These are phyloP conservation scores for Marasmius fiardii DNA, from an alignment of 1,284 basidiomycete species.

Conservation along the genomic window DNA sequence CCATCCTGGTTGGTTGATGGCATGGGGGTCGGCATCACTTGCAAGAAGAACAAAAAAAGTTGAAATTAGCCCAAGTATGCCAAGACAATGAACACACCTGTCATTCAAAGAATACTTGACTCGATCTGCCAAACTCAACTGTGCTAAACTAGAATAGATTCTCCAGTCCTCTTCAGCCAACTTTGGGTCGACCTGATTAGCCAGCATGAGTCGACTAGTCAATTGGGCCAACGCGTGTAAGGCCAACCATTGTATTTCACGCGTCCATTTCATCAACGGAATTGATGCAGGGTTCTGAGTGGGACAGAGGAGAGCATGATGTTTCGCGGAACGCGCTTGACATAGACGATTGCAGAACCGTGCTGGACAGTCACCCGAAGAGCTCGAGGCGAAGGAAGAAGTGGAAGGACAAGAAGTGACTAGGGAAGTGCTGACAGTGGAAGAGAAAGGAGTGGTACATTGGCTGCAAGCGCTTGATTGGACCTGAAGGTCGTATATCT, in stretches of 20 bases:
- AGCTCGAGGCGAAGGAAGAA: constrained; percentile 28
- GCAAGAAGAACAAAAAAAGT: background rate
- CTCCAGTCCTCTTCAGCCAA: constrained; percentile 7
- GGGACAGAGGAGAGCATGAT: constrained; percentile 74
- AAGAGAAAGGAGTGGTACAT: constrained; percentile 61
- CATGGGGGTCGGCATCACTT: constrained; percentile 43
- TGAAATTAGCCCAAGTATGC: too few relatives aligned
- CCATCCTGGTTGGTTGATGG: constrained; percentile 46
- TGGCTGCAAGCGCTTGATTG: constrained; percentile 55
- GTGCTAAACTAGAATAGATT: constrained; percentile 5
- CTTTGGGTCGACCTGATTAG: constrained; percentile 8
- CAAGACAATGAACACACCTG: background rate
- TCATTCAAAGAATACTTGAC: constrained; percentile 8
- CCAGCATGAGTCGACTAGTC: constrained; percentile 10
- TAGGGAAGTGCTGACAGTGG: constrained; percentile 38
- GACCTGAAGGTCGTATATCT: constrained; percentile 64
- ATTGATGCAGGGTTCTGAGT: constrained; percentile 67
- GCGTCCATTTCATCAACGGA: constrained; percentile 59
- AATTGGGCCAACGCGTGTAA: constrained; percentile 13
- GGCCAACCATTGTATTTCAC: constrained; percentile 65
- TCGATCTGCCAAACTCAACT: constrained; percentile 12
- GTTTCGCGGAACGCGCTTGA: constrained; percentile 52
- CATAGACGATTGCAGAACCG: constrained; percentile 83
- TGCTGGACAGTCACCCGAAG: constrained; percentile 51
- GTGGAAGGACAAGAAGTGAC: constrained; percentile 40